phyloP scores from a whole-genome alignment of 2,329 filamentous ascomycete species.

The Sphaerulina musiva region DNA sequence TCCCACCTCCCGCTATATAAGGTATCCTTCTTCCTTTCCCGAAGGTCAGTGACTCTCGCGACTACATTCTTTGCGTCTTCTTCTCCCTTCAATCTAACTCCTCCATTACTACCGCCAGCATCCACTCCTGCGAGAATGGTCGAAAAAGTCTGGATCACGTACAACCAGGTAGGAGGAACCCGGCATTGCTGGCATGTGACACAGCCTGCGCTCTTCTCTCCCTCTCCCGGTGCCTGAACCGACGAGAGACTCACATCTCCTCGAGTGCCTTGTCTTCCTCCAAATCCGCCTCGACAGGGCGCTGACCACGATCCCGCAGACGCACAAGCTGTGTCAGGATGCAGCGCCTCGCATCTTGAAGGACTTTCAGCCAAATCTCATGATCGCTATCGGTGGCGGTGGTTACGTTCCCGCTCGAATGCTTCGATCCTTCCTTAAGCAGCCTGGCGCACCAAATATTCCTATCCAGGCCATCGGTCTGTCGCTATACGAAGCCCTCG shows the following conservation, averaged over 20 bases:
- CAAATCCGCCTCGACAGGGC: not conserved
- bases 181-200: not conserved
- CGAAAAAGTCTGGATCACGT: slow-evolving; percentile 23
- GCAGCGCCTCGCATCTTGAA: slow-evolving; percentile 74
- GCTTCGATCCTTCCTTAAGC: slow-evolving; percentile 94
- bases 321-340: slow-evolving; percentile 94
- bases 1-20: too few relatives aligned
- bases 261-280: too few relatives aligned
- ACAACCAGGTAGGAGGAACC: slow-evolving; percentile 21
- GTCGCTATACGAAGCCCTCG: slow-evolving; percentile 86
- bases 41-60: too few relatives aligned
- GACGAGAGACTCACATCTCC: not conserved
- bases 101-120: too few relatives aligned
- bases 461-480: slow-evolving; percentile 98
- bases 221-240: not conserved
- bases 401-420: slow-evolving; percentile 97
- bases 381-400: slow-evolving; percentile 96
- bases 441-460: slow-evolving; percentile 80
- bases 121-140: slow-evolving; percentile 12
- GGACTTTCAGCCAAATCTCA: slow-evolving; percentile 85
- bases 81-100: too few relatives aligned
- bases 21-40: too few relatives aligned
- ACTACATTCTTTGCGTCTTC: too few relatives aligned
- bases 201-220: not conserved
- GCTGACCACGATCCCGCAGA: slow-evolving; percentile 38